These are phyloP conservation scores for Darksidea phi DNA, from an alignment of 495 filamentous ascomycete genomes.

Conservation along the genomic window DNA sequence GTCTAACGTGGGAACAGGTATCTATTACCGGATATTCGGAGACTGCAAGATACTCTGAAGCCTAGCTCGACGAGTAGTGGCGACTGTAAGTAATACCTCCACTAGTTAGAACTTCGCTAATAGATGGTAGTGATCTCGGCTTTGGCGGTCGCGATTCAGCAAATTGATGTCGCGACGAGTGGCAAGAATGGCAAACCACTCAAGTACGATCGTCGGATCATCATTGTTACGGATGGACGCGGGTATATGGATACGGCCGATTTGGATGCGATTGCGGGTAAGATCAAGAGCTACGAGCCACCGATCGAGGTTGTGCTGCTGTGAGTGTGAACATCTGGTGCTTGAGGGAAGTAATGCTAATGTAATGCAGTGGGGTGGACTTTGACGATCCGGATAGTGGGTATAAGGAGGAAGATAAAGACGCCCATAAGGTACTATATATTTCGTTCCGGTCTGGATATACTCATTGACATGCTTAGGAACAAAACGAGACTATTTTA, in stretches of 20 bases:
- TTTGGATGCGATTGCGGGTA: constrained; percentile 62
- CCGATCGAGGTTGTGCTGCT: constrained; percentile 73
- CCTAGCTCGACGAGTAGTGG: constrained; percentile 69
- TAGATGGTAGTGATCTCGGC: constrained; percentile 68
- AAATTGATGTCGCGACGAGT: constrained; percentile 60
- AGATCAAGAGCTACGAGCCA: constrained; percentile 61
- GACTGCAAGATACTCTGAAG: constrained; percentile 59
- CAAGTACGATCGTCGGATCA: constrained; percentile 82
- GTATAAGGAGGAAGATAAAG: constrained; percentile 90
- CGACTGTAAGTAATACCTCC: constrained; percentile 57
- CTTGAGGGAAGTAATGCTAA: constrained; percentile 28
- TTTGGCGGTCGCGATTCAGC: constrained; percentile 76
- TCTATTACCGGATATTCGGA: constrained; percentile 66
- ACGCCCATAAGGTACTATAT: constrained; percentile 51
- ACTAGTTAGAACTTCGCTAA: constrained; percentile 20
- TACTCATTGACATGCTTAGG: constrained; percentile 43
- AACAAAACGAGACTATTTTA: constrained; percentile 66
- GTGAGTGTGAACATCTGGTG: constrained; percentile 52
- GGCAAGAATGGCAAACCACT: constrained; percentile 71
- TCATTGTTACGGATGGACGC: constrained; percentile 78
- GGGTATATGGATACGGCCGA: constrained; percentile 67
- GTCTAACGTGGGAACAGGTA: constrained; percentile 43
- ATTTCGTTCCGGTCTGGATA: too few relatives aligned
- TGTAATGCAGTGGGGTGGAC: constrained; percentile 71
- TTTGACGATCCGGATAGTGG: constrained; percentile 92